phyloP scores from a whole-genome alignment of 176 grass and related monocot species.

The Oryza rufipogon region DNA sequence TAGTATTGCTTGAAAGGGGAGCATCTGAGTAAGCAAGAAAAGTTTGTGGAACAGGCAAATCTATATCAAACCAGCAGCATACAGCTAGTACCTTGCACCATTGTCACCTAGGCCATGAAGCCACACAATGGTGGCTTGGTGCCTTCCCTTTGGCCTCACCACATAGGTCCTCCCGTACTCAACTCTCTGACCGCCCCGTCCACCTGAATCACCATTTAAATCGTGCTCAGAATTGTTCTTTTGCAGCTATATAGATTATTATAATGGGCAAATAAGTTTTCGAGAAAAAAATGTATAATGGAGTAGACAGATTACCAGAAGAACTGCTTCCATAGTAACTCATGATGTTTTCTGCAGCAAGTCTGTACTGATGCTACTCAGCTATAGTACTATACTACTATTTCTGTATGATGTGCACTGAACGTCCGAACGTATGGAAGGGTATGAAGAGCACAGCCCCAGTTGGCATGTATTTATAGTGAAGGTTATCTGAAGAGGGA shows the following conservation, averaged over 20 bases:
- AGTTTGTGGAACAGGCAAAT: background rate
- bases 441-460: conserved; percentile 45
- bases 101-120: conserved; percentile 90
- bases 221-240: conserved; percentile 17
- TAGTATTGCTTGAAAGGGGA: conserved; percentile 20
- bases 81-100: conserved; percentile 61
- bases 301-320: conserved; percentile 61
- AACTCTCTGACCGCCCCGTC: conserved; percentile 41
- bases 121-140: conserved; percentile 84
- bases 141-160: conserved; percentile 87
- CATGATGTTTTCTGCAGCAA: conserved; percentile 50
- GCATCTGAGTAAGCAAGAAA: background rate
- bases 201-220: conserved; percentile 57
- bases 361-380: conserved; percentile 31
- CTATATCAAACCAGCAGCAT: background rate
- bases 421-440: conserved; percentile 30
- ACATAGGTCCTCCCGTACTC: conserved; percentile 87
- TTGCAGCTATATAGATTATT: background rate
- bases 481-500: conserved; percentile 44
- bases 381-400: conserved; percentile 2
- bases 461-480: conserved; percentile 70
- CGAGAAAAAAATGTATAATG: background rate
- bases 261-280: background rate
- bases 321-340: conserved; percentile 81
- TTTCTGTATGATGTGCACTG: conserved; percentile 18